Base-by-base conservation (phyloP, 177 flowering plant genomes). In the Vitis hybrid region DNA sequence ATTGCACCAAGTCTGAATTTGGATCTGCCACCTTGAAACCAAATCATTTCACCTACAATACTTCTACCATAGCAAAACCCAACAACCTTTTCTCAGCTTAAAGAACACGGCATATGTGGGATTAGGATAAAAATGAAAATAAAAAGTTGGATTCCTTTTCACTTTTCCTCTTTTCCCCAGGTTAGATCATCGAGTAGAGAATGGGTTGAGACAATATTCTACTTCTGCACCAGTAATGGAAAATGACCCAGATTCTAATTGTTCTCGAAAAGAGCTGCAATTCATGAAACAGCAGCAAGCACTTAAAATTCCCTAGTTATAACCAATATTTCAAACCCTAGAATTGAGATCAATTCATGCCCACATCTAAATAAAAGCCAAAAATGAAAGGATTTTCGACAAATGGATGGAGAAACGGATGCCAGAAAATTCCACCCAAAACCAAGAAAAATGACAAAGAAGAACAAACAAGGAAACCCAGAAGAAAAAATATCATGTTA, bases 231-330 rank as follows among this genome's bases (percentile, higher is more conserved):
- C 60, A 18, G 29, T 18, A 20, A 18, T 57, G 60, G 60, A 57
- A 16, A 5, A 18, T 53, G 29, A 57, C 18, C 9, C 18, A 57
- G 60, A 16, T 57, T 57, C 0, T 18, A 20, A 57, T 18, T 57
- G 60, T 57, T 57, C 10, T 2, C 60, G 3, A 57, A 57, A 18
- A 9, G 26, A 57, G 18, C 26, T 6, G 20, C 12, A 57, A 18
- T 18, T 14, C 29, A 14, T 7, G 20, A 57, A 57, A 6, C 10
- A 57, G 12, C 31, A 57, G 20, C 60, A 57, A 18, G 9, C 20
- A 53, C 59, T 19, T 22, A 18, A 52, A 53, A 52, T 66, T 66
- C 14, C 58, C 18, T 66, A 29, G 52, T 15, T 66, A 66, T 51
- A 54, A 39, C 34, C 18, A 65, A 22, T 5, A 65, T 50, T 12